A percentile compares a stretch with the other conserved stretches of the same genome.
phyloP scores from a whole-genome alignment of 1,284 basidiomycete genomes.

The Pascua sp. region DNA sequence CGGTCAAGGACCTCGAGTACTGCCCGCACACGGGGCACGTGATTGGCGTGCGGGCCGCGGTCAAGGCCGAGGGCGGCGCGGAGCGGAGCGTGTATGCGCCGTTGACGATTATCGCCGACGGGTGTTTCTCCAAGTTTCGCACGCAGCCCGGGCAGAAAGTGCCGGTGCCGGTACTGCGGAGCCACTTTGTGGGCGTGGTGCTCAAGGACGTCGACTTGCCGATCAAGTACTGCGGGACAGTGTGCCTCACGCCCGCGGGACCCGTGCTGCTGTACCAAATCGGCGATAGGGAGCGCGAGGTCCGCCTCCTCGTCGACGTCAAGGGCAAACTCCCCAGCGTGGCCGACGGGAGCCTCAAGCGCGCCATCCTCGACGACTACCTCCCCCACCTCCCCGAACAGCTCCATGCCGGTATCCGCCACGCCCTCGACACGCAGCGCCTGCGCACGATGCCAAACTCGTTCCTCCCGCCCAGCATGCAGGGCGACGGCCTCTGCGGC shows the following conservation, averaged over 20 bases:
- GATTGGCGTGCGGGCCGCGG: slow-evolving; percentile 62
- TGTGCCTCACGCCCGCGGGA: slow-evolving; percentile 68
- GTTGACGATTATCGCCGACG: slow-evolving; percentile 86
- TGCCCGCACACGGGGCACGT: slow-evolving; percentile 59
- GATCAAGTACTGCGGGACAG: slow-evolving; percentile 80
- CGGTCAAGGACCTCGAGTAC: slow-evolving; percentile 69
- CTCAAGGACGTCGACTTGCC: slow-evolving; percentile 73
- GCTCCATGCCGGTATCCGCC: slow-evolving; percentile 62
- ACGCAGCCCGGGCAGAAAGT: slow-evolving; percentile 29
- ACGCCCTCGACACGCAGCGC: slow-evolving; percentile 66
- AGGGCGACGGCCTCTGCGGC: slow-evolving; percentile 61
- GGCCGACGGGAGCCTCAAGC: slow-evolving; percentile 59
- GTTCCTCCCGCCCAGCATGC: slow-evolving; percentile 80
- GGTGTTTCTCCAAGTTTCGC: slow-evolving; percentile 87
- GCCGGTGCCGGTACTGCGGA: slow-evolving; percentile 59
- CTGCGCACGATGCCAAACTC: slow-evolving; percentile 93
- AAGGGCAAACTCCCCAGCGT: slow-evolving; percentile 79
- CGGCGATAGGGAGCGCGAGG: slow-evolving; percentile 60
- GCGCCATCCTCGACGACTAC: slow-evolving; percentile 66
- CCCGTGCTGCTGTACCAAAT: slow-evolving; percentile 90
- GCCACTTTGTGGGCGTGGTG: slow-evolving; percentile 78
- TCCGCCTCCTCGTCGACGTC: slow-evolving; percentile 89
- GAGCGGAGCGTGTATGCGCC: slow-evolving; percentile 58
- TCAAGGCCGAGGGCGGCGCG: slow-evolving; percentile 25
- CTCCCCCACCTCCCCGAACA: slow-evolving; percentile 72